Evolutionary conservation across 2,329 filamentous ascomycete species (phyloP), one percentile per base, ranked within the genome.

Genomic region (Neofusicoccum sp.): DNA sequence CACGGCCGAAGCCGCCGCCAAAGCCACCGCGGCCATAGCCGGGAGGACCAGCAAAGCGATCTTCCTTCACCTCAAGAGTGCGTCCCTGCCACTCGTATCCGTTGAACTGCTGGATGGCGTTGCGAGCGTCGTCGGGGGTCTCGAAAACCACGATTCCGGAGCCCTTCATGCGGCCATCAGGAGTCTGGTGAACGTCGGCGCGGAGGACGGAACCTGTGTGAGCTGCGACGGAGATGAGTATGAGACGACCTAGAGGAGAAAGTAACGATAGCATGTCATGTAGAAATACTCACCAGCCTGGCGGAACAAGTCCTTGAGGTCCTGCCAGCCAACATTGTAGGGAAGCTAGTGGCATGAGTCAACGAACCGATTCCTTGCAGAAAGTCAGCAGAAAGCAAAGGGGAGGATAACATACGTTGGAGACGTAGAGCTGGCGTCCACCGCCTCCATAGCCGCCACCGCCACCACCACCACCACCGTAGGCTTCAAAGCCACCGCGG

Each of bases 81-180:
- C 95, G 89, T 9, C 95, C 95, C 75, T 98, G 93, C 95, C 95
- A 99, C 65, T 99, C 95, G 74, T 96, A 98, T 62, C 95, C 95
- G 73, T 98, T 97, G 82, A 98, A 99, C 68, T 97, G 93, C 71
- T 92, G 88, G 66, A 99, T 99, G 24, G 95, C 95, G 71, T 92
- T 96, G 66, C 92, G 91, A 43, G 95, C 93, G 77, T 99, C 95
- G 62, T 98, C 93, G 1, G 92, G 86, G 61, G 88, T 93, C 75
- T 99, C 95, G 74, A 97, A 99, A 43, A 95, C 92, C 63, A 99
- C 95, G 62, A 98, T 96, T 66, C 95, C 95, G 54, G 95, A 96
- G 59, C 95, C 95, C 80, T 98, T 99, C 51, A 95, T 92, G 65
- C 93, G 88, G 65, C 95, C 93, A 70, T 96, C 93, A 11, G 90